These are phyloP conservation scores for Leishmania braziliensis DNA, from an alignment of 208 protist genomes.

Conservation along the genomic window DNA sequence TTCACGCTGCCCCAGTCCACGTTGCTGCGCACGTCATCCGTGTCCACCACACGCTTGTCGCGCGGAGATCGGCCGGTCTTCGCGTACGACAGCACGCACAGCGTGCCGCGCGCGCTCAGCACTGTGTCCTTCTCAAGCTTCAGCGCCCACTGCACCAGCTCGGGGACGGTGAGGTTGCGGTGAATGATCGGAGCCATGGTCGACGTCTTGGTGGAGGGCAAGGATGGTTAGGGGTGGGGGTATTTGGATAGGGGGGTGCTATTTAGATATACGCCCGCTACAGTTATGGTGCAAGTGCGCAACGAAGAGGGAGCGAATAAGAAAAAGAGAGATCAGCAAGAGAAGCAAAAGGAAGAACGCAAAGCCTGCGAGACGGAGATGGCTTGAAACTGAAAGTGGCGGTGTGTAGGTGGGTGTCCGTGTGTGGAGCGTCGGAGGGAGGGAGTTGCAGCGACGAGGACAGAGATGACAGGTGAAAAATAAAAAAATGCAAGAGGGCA, in stretches of 20 bases:
- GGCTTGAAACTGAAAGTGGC: not conserved
- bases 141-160: constrained; percentile 64
- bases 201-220: not conserved
- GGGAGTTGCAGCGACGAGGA: not conserved
- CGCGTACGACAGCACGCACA: constrained; percentile 82
- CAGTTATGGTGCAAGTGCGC: not conserved
- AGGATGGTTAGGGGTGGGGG: not conserved
- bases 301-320: too few species aligned
- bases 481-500: not conserved
- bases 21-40: constrained; percentile 59
- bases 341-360: too few species aligned
- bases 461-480: not conserved
- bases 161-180: constrained; percentile 50
- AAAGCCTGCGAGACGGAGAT: not conserved
- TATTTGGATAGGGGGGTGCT: not conserved
- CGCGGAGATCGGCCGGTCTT: constrained; percentile 93
- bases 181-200: constrained; percentile 38
- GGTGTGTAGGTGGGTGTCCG: not conserved
- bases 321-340: too few species aligned
- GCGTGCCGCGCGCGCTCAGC: constrained; percentile 86
- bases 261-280: not conserved
- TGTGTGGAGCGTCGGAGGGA: not conserved
- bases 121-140: constrained; percentile 71
- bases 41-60: constrained; percentile 95
- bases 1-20: constrained; percentile 97